These are phyloP conservation scores for Coemansia sp. DNA, from an alignment of 192 early-diverging fungal species.

Conservation along the genomic window DNA sequence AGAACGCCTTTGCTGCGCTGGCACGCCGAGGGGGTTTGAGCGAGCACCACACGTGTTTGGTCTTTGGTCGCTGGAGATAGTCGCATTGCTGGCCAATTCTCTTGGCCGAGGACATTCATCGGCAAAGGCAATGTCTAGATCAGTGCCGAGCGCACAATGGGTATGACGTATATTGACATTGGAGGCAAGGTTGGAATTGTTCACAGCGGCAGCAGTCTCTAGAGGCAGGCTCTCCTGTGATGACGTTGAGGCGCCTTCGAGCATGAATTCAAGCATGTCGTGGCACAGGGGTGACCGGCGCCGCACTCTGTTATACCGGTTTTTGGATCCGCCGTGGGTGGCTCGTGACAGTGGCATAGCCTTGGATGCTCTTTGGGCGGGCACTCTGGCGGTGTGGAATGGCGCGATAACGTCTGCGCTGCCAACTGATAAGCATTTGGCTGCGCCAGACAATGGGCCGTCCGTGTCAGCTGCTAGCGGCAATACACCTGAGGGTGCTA, in stretches of 20 bases:
- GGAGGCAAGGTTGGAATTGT: neutral
- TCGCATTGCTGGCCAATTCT: neutral
- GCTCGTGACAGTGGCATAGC: conserved; percentile 14
- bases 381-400: conserved; percentile 26
- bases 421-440: neutral
- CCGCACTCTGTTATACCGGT: conserved; percentile 42
- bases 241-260: conserved; percentile 44
- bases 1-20: neutral
- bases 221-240: conserved; percentile 47
- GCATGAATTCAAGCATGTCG: conserved; percentile 55
- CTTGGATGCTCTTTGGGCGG: conserved; percentile 13
- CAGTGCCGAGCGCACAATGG: neutral
- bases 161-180: neutral
- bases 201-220: neutral
- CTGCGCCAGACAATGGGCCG: neutral
- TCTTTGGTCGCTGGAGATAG: neutral
- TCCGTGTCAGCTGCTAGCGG: neutral
- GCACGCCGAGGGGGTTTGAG: neutral
- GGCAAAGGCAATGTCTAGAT: neutral
- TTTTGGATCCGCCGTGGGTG: conserved; percentile 10
- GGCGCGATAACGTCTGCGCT: conserved; percentile 34
- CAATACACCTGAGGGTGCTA: neutral
- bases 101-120: neutral
- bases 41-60: neutral
- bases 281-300: conserved; percentile 56